Conservation (phyloP, 805 yeast species). For the Hanseniaspora thailandica region DNA sequence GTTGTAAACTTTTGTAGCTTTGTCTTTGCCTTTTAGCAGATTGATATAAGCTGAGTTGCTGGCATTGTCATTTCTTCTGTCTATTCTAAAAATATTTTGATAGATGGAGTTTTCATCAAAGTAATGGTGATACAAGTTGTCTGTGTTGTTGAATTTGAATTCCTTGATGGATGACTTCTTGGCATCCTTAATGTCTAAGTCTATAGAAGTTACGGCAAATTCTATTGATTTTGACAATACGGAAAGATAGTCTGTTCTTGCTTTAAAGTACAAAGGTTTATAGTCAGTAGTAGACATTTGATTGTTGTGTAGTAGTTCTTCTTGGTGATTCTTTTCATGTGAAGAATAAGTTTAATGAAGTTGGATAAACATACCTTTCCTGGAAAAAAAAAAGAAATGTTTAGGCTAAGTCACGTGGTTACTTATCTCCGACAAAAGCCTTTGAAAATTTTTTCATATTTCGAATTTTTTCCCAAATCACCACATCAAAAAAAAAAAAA, state of each 20-base stretch:
- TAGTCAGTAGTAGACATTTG: not conserved
- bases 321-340: too few relatives aligned
- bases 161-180: not conserved
- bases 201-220: conserved; percentile 53
- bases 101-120: conserved; percentile 64
- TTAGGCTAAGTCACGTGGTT: too few relatives aligned
- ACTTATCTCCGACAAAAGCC: too few relatives aligned
- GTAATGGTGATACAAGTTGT: conserved; percentile 60
- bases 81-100: conserved; percentile 44
- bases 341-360: too few relatives aligned
- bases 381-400: too few relatives aligned
- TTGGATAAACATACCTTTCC: too few relatives aligned
- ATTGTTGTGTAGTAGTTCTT: not conserved
- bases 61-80: conserved; percentile 52
- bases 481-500: too few relatives aligned
- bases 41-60: conserved; percentile 32
- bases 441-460: not conserved
- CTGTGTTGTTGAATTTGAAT: conserved; percentile 36
- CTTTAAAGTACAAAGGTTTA: conserved; percentile 25
- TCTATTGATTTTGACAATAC: conserved; percentile 81
- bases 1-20: conserved; percentile 18
- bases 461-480: too few relatives aligned
- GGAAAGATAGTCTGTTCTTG: conserved; percentile 46
- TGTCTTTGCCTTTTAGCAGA: conserved; percentile 7
- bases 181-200: conserved; percentile 18